These are phyloP conservation scores for Solanum clarkiae DNA, from an alignment of 257 asterid genomes.

Conservation along the genomic window DNA sequence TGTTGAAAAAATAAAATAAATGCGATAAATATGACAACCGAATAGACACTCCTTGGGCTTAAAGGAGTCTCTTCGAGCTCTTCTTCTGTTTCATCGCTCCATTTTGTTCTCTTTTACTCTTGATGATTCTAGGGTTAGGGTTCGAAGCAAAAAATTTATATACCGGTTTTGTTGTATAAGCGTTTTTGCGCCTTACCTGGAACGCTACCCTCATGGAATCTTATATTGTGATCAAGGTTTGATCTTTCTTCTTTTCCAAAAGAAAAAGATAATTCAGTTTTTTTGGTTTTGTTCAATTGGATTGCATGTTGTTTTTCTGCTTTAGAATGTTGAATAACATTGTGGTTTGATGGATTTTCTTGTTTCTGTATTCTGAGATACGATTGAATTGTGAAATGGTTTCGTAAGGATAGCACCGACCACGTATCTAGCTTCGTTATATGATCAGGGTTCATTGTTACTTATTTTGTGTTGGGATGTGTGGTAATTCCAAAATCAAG, in stretches of 20 bases:
- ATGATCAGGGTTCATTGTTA: not conserved
- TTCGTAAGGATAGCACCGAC: not conserved
- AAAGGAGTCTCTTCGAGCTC: not conserved
- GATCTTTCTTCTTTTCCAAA: not conserved
- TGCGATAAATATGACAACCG: not conserved
- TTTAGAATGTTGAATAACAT: not conserved
- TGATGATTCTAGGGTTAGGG: constrained; percentile 17
- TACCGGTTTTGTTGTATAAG: not conserved
- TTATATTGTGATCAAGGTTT: constrained; percentile 61
- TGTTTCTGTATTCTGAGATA: not conserved
- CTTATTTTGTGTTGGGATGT: not conserved
- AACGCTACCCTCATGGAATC: constrained; percentile 48
- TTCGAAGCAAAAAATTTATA: not conserved
- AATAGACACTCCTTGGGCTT: not conserved
- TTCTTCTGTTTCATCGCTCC: not conserved
- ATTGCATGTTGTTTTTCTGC: not conserved
- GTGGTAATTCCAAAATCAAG: not conserved
- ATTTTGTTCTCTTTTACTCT: not conserved
- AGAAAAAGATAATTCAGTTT: not conserved
- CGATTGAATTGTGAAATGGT: not conserved
- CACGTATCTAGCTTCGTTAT: not conserved
- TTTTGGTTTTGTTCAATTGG: not conserved
- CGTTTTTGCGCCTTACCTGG: constrained; percentile 19
- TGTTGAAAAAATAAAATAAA: not conserved
- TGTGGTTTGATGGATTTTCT: not conserved